These are phyloP conservation scores for Sanghuangporus sanghuang DNA, from an alignment of 1,284 basidiomycete genomes.

Conservation along the genomic window DNA sequence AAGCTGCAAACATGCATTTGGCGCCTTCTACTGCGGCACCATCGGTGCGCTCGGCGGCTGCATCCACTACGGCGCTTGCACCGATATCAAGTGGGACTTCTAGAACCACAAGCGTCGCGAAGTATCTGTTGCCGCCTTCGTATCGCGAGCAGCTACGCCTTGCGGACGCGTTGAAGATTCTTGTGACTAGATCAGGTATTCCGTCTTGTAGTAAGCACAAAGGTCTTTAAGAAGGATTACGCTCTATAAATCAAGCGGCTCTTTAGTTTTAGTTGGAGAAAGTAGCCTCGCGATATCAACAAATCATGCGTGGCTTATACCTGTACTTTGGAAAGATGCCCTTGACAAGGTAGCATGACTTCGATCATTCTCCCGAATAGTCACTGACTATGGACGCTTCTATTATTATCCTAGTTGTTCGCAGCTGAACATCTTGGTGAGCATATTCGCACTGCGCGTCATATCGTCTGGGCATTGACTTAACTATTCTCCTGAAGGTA, in stretches of 20 bases:
- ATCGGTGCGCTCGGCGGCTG: not conserved
- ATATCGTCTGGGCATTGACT: not conserved
- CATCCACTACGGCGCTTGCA: not conserved
- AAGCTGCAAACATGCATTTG: not conserved
- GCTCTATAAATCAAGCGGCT: not conserved
- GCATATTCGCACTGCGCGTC: not conserved
- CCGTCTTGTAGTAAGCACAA: slow-evolving; percentile 2
- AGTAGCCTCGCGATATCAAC: slow-evolving; percentile 10
- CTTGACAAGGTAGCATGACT: slow-evolving; percentile 10
- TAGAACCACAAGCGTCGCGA: not conserved
- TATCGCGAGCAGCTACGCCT: slow-evolving; percentile 9
- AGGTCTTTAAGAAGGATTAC: not conserved
- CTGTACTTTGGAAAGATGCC: slow-evolving; percentile 6
- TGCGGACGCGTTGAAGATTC: slow-evolving; percentile 4
- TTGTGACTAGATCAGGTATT: slow-evolving; percentile 8
- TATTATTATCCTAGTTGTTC: slow-evolving; percentile 6
- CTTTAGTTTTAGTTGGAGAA: slow-evolving; percentile 10
- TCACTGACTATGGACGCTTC: not conserved
- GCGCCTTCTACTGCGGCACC: not conserved
- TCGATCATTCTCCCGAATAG: not conserved
- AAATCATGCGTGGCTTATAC: slow-evolving; percentile 9
- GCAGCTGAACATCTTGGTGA: slow-evolving; percentile 14
- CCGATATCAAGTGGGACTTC: not conserved
- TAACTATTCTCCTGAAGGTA: slow-evolving; percentile 20
- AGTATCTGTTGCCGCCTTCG: slow-evolving; percentile 3